phyloP scores from a whole-genome alignment of 768 basidiomycete genomes.

The Agaricus blazei region DNA sequence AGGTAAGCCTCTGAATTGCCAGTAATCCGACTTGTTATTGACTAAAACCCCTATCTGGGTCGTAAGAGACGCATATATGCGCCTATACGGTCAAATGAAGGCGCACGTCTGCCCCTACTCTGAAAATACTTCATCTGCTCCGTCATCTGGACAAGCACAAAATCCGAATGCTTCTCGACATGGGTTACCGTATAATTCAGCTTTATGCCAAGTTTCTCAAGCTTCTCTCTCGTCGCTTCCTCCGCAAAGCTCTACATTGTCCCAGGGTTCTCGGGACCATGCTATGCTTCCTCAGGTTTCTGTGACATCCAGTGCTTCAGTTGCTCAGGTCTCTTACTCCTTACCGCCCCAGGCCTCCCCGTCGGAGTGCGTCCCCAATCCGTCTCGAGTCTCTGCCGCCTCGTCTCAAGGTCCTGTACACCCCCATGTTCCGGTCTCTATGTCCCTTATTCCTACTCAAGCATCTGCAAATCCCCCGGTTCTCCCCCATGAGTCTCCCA shows the following conservation, averaged over 20 bases:
- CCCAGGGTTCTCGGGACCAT: too few species aligned
- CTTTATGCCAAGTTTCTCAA: background rate
- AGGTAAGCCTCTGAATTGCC: background rate
- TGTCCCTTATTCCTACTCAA: background rate
- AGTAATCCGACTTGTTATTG: background rate
- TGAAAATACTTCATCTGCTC: background rate
- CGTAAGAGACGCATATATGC: background rate
- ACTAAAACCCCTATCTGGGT: background rate
- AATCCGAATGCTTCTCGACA: background rate
- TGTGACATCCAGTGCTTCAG: too few species aligned
- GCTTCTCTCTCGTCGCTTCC: too few species aligned
- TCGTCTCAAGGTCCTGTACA: background rate
- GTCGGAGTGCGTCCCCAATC: too few species aligned
- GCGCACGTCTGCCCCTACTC: background rate
- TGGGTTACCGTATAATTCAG: background rate
- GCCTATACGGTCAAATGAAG: background rate
- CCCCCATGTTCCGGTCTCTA: background rate
- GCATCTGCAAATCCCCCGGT: background rate
- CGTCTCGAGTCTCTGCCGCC: too few species aligned
- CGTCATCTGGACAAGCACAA: background rate
- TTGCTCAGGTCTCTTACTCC: too few species aligned
- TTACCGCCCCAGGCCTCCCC: too few species aligned
- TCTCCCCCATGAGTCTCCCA: background rate
- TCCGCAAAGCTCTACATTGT: too few species aligned
- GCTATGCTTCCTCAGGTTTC: too few species aligned